Conservation (phyloP, 225 moss, liverwort and hornwort species). For the Climacium dendroides region DNA sequence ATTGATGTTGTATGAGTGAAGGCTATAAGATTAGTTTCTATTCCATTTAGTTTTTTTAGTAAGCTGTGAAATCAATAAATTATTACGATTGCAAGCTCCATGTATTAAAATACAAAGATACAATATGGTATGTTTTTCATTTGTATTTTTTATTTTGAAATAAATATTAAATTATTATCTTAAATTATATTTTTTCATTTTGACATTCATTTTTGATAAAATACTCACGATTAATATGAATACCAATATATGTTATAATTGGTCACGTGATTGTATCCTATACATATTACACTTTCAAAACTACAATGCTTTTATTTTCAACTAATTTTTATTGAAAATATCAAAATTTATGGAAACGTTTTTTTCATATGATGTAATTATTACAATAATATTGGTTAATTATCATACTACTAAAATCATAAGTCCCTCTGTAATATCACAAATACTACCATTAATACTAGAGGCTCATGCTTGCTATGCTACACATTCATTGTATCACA, state of each 20-base stretch:
- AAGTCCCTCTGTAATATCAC: too few species aligned
- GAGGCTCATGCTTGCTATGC: too few species aligned
- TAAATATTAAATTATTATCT: background rate
- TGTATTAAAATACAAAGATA: background rate
- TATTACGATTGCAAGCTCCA: background rate
- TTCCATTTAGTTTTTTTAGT: background rate
- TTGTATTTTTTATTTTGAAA: background rate
- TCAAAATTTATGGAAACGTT: background rate
- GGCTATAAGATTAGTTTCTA: background rate
- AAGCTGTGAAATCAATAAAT: background rate
- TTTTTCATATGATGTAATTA: background rate
- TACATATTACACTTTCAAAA: background rate
- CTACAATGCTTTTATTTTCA: background rate
- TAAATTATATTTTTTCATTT: fast-evolving
- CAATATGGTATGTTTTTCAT: background rate
- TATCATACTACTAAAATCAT: too few species aligned
- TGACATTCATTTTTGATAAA: background rate
- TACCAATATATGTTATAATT: background rate
- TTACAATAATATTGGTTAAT: background rate
- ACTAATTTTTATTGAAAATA: background rate
- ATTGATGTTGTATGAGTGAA: background rate
- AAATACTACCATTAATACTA: too few species aligned
- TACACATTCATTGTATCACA: too few species aligned
- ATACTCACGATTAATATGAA: background rate
- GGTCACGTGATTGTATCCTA: background rate